Base-by-base conservation (phyloP, 768 basidiomycete genomes). In the Lentinula lateritia region DNA sequence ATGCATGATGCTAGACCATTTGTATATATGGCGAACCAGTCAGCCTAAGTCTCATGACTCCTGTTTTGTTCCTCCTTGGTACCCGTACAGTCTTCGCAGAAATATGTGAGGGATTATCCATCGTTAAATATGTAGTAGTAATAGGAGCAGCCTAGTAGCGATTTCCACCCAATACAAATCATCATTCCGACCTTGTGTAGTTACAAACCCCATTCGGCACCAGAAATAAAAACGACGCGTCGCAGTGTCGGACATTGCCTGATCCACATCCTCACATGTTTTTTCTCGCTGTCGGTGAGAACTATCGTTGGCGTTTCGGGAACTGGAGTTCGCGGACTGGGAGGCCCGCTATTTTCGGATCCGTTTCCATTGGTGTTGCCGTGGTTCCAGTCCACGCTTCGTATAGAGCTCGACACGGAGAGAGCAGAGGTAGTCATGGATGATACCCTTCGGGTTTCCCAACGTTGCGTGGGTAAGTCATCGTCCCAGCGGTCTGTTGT, bases 231-330 rank as follows among this genome's bases (percentile, higher is more conserved):
- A 16, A 54, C 60, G 2, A 61, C 60, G 15, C 18, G 15, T 50
- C 52, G 32, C 50, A 61, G 35, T n/a, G 50, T 61, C 60, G 60
- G 60, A 23, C 60, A 61, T 42, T 61, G 60, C 60, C 52, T 61
- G 16, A 61, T 52, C 60, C 60, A 61, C 52, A 54, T 52, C 38
- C 50, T 54, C 42, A 61, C 28, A 20, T 61, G 50, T 52, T 38
- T 61, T 20, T 54, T 52, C 23, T 61, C 60, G 34, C 39, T 61
- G 10, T 61, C 60, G 9, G 58, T 32, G 42, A 50, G 58, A 20
- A 34, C 39, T 34, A 50, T 48, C 28, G 43, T 50, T 0, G 48
- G 34, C 4, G 48, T 59, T 12, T 38, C 58, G 35, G 48, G 34
- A 3, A 46, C 35, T 46, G 45, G 36, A n/a, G 45, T 58, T 32